phyloP scores from a whole-genome alignment of 768 basidiomycete genomes.

The Russula foetens region DNA sequence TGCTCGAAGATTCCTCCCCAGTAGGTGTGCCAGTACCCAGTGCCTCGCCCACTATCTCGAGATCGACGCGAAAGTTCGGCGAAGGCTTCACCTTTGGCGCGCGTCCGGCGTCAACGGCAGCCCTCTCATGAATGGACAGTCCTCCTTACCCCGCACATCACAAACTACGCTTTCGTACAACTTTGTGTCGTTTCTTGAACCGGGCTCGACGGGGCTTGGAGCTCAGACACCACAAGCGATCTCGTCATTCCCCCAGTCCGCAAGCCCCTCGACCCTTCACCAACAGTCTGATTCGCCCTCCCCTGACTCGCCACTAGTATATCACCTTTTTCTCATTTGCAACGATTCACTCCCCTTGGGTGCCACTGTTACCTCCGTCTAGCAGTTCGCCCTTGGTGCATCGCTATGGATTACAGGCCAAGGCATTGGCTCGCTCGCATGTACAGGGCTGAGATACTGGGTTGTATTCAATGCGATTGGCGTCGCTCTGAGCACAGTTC shows the following conservation, averaged over 20 bases:
- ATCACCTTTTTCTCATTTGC: slow-evolving; percentile 8
- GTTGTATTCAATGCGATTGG: slow-evolving; percentile 93
- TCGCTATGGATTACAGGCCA: slow-evolving; percentile 88
- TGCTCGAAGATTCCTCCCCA: not conserved
- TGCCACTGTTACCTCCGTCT: slow-evolving; percentile 20
- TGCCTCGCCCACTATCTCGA: slow-evolving; percentile 34
- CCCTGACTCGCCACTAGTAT: not conserved
- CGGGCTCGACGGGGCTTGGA: slow-evolving; percentile 34
- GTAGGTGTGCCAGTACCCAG: slow-evolving; percentile 28
- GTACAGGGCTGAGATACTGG: slow-evolving; percentile 93
- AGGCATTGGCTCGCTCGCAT: slow-evolving; percentile 74
- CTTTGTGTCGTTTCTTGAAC: slow-evolving; percentile 93
- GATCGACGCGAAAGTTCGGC: slow-evolving; percentile 35
- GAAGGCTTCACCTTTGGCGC: slow-evolving; percentile 60
- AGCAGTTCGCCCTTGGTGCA: slow-evolving; percentile 58
- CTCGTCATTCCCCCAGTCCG: slow-evolving; percentile 1
- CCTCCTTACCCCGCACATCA: slow-evolving; percentile 37
- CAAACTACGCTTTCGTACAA: slow-evolving; percentile 89
- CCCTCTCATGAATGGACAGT: slow-evolving; percentile 23
- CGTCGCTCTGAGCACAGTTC: slow-evolving; percentile 43
- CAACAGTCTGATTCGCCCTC: slow-evolving; percentile 1
- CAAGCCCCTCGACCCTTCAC: no score
- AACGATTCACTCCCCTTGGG: slow-evolving; percentile 4
- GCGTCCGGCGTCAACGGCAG: slow-evolving; percentile 28
- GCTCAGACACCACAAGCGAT: slow-evolving; percentile 43